phyloP scores from a whole-genome alignment of 148 eudicot genomes.

The Arbutus unedo region DNA sequence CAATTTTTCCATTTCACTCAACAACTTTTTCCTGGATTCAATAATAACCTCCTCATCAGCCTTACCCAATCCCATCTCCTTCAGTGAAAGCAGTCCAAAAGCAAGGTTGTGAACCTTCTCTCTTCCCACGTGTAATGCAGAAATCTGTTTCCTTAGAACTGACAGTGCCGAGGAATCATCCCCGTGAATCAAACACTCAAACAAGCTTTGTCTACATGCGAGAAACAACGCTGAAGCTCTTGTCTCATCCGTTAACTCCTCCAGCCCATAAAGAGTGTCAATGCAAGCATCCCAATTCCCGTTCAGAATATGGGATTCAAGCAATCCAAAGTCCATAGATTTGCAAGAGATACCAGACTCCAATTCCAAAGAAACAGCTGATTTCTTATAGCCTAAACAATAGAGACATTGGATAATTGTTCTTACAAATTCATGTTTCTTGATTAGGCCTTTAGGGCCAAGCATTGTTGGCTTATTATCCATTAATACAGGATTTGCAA shows the following conservation, averaged over 20 bases:
- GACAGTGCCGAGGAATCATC: conserved; percentile 53
- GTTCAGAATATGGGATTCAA: conserved; percentile 51
- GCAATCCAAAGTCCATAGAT: conserved; percentile 47
- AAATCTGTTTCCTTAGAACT: conserved; percentile 53
- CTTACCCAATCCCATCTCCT: conserved; percentile 36
- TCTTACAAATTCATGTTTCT: conserved; percentile 72
- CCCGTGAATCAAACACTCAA: conserved; percentile 58
- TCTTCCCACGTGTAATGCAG: conserved; percentile 43
- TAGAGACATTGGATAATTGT: conserved; percentile 67
- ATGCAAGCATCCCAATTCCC: conserved; percentile 72
- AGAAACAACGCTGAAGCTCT: conserved; percentile 61
- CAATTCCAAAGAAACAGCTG: conserved; percentile 69
- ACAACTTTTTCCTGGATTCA: conserved; percentile 42
- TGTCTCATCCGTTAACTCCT: conserved; percentile 55
- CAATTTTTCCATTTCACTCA: conserved; percentile 55
- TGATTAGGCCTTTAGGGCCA: conserved; percentile 61
- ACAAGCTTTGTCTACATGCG: conserved; percentile 49
- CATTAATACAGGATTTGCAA: conserved; percentile 29
- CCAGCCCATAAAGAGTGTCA: conserved; percentile 34
- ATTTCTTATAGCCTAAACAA: conserved; percentile 61
- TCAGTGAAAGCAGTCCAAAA: conserved; percentile 42
- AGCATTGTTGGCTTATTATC: conserved; percentile 36
- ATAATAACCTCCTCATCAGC: conserved; percentile 25
- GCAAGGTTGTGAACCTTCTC: conserved; percentile 73
- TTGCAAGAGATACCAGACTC: conserved; percentile 61